These are phyloP conservation scores for Cyclotella sp. DNA, from an alignment of 108 stramenopile genomes.

Conservation along the genomic window DNA sequence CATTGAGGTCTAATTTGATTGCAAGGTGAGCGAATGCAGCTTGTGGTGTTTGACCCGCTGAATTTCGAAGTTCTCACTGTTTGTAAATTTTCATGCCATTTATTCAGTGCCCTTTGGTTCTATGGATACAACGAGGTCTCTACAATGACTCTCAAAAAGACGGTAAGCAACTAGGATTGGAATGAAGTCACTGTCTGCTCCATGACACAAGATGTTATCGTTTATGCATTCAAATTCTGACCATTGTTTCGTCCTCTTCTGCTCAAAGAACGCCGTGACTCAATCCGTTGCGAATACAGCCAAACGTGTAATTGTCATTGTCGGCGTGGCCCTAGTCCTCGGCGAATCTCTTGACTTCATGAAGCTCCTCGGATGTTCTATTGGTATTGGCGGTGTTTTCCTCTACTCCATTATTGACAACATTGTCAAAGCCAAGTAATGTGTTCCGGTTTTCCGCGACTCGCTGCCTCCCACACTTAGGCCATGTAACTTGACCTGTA, in stretches of 20 bases:
- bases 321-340: slow-evolving; percentile 65
- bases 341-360: slow-evolving; percentile 59
- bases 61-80: too few species aligned
- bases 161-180: slow-evolving; percentile 20
- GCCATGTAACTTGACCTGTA: too few species aligned
- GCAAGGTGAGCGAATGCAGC: slow-evolving; percentile 30
- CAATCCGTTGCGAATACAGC: slow-evolving; percentile 73
- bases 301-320: slow-evolving; percentile 74
- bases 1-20: slow-evolving; percentile 54
- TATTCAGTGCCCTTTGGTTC: slow-evolving; percentile 53
- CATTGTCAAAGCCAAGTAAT: slow-evolving; percentile 25
- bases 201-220: neutral
- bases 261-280: slow-evolving; percentile 56
- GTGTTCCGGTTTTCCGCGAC: too few species aligned
- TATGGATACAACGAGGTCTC: slow-evolving; percentile 74
- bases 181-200: neutral
- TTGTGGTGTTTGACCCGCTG: neutral
- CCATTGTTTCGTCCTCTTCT: neutral
- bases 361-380: slow-evolving; percentile 62
- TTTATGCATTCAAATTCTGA: neutral
- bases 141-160: slow-evolving; percentile 72
- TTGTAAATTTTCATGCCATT: too few species aligned
- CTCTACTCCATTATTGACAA: slow-evolving; percentile 62
- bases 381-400: slow-evolving; percentile 91
- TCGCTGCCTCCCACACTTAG: too few species aligned